Percentiles rank a stretch among this genome's conserved stretches.
Evolutionary conservation across 2,329 filamentous ascomycete genomes (phyloP).

Genomic region (Fusarium mexicanum): DNA sequence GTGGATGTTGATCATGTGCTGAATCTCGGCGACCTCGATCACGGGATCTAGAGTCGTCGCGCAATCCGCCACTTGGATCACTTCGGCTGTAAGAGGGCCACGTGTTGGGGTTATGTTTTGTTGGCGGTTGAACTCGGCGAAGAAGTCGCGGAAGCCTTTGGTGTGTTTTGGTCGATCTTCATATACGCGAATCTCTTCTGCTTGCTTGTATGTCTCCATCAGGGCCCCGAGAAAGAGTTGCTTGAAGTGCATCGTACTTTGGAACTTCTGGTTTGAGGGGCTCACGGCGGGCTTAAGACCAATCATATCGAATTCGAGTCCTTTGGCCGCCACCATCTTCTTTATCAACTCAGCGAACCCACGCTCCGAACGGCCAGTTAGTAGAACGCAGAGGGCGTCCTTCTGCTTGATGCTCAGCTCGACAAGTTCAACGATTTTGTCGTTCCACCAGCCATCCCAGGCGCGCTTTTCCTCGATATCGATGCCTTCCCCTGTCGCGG

Average conservation of each 20-base stretch:
- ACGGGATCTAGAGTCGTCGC: constrained; percentile 79
- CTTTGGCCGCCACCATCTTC: constrained; percentile 80
- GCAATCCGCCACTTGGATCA: constrained; percentile 85
- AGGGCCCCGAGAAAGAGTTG: constrained; percentile 82
- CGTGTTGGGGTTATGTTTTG: constrained; percentile 62
- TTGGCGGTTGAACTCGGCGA: constrained; percentile 77
- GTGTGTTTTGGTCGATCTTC: constrained; percentile 75
- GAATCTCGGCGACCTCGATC: constrained; percentile 82
- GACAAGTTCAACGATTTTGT: constrained; percentile 84
- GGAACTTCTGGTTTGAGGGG: constrained; percentile 81
- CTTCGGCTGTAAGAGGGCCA: constrained; percentile 77
- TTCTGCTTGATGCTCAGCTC: constrained; percentile 83
- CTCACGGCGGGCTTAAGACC: constrained; percentile 86
- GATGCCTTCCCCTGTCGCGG: constrained; percentile 83
- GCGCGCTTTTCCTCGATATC: constrained; percentile 83
- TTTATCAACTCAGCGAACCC: constrained; percentile 82
- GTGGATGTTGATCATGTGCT: constrained; percentile 89
- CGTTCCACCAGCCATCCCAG: constrained; percentile 98
- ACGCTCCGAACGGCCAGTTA: constrained; percentile 85
- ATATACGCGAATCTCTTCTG: constrained; percentile 83
- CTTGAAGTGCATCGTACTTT: constrained; percentile 91
- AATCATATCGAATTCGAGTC: constrained; percentile 87
- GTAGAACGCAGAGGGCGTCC: constrained; percentile 83
- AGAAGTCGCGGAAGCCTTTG: constrained; percentile 85
- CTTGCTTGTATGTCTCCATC: constrained; percentile 84